Evolutionary conservation across 169 alveolate species (phyloP), one percentile per base, ranked within the genome.

Genomic region (Cryptosporidium sp.): DNA sequence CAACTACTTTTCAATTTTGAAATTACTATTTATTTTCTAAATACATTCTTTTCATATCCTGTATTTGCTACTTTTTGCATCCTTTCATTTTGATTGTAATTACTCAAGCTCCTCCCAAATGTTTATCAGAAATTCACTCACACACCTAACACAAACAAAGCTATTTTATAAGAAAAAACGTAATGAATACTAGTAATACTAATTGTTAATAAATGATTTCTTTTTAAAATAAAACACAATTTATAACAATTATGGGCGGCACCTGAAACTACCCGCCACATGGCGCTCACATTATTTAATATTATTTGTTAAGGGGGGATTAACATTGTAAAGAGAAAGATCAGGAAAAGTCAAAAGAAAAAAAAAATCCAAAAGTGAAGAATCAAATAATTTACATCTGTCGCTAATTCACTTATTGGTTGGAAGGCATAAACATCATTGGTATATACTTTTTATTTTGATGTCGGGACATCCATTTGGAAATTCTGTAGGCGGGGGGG

Each of bases 401-500:
- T n/a, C 12, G 18, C 31, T 18, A 65, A 3, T 65, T 23, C 71
- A n/a, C 52, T 33, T 33, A 35, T 33, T 65, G 71, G 21, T 16
- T 31, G 50, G 71, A 65, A 65, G 23, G 0, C 29, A 31, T 29
- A 39, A 65, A 33, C 12, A 0, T 14, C 4, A 16, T 5, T 55
- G 67, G 67, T 55, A 18, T 55, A 55, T 2, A 55, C 37, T 55
- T 51, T 16, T 31, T 23, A 69, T 65, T 65, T 29, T 65, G 21
- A 65, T 69, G 84, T 69, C 84, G 43, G 84, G 84, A 23, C 39
- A 69, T 69, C 41, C 84, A 45, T 39, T 16, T 18, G 84, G 84
- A 21, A 69, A 62, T 39, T 35, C 68, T 6, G 55, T 31, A 31
- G 52, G 67, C 45, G 85, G 70, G 65, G 65, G 29, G 23, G 85